Evolutionary conservation across 2,329 filamentous ascomycete genomes (phyloP).

Genomic region (Neonectria neomacrospora): DNA sequence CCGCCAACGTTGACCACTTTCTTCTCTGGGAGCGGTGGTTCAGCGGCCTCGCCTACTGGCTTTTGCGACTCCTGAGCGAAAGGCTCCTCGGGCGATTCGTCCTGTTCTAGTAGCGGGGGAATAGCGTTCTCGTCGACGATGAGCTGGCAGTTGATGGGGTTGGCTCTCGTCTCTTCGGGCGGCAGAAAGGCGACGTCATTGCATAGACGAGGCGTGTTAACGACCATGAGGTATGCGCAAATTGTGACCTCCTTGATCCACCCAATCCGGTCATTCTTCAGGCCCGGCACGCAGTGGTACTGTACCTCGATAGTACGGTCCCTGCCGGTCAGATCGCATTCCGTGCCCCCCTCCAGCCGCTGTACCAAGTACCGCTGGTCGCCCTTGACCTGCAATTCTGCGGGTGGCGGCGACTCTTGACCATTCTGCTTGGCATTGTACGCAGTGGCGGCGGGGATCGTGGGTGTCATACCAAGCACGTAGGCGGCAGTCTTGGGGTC

Average conservation of each 20-base stretch:
- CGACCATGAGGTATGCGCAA: constrained; percentile 92
- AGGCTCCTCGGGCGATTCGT: constrained; percentile 48
- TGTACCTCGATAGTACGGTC: constrained; percentile 87
- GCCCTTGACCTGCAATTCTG: constrained; percentile 82
- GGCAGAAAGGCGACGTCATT: constrained; percentile 88
- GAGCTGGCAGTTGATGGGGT: constrained; percentile 79
- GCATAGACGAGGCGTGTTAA: constrained; percentile 89
- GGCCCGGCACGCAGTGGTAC: constrained; percentile 80
- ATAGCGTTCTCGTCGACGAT: constrained; percentile 66
- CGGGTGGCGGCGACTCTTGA: constrained; percentile 53
- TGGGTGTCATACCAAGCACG: constrained; percentile 71
- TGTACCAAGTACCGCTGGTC: constrained; percentile 90
- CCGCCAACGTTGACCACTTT: constrained; percentile 62
- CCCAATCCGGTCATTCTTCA: constrained; percentile 79
- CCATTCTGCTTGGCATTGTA: constrained; percentile 38
- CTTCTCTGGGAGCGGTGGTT: constrained; percentile 47
- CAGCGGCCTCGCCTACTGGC: constrained; percentile 26
- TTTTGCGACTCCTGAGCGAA: constrained; percentile 26
- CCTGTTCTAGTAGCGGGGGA: constrained; percentile 50
- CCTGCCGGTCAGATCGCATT: constrained; percentile 86
- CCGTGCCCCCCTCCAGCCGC: constrained; percentile 79
- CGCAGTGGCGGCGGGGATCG: constrained; percentile 47
- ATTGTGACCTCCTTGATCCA: constrained; percentile 95
- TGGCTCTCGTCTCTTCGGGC: constrained; percentile 79
- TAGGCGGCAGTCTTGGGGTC: constrained; percentile 82